phyloP scores from a whole-genome alignment of 2,329 filamentous ascomycete species.

The Diaporthe vexans region DNA sequence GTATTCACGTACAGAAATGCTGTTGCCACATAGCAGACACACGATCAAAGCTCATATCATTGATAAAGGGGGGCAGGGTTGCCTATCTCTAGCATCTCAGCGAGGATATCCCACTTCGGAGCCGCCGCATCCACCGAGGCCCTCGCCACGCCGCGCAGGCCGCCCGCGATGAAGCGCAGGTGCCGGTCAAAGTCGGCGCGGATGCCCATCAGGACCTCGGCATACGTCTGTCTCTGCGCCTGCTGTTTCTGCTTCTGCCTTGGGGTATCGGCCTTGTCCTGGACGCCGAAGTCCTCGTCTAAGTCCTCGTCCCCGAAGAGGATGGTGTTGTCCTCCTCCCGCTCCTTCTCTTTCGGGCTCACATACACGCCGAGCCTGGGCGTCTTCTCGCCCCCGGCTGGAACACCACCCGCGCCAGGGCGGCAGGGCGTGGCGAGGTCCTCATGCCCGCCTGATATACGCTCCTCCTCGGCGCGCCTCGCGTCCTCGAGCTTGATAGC shows the following conservation, averaged over 20 bases:
- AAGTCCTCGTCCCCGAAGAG: constrained; percentile 46
- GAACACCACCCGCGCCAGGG: constrained; percentile 42
- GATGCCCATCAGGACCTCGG: constrained; percentile 68
- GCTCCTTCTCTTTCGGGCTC: constrained; percentile 49
- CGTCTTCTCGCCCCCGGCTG: constrained; percentile 43
- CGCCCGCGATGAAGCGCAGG: constrained; percentile 78
- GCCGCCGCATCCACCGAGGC: constrained; percentile 74
- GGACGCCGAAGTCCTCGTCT: constrained; percentile 55
- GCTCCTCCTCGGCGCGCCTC: constrained; percentile 56
- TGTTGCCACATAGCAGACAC: neutral
- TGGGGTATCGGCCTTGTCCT: constrained; percentile 41
- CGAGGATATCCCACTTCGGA: constrained; percentile 83
- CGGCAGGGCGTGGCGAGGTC: constrained; percentile 32
- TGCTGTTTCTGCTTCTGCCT: constrained; percentile 18
- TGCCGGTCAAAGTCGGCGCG: constrained; percentile 74
- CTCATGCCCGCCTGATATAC: neutral
- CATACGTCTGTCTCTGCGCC: constrained; percentile 57
- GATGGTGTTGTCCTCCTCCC: constrained; percentile 45
- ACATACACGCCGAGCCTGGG: constrained; percentile 41
- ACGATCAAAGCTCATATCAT: neutral
- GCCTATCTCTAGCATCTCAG: constrained; percentile 80
- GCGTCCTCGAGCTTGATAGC: constrained; percentile 77
- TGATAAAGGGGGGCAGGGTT: constrained; percentile 36
- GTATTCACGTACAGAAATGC: neutral
- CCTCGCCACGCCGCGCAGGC: constrained; percentile 80